Base-by-base conservation (phyloP, 352 stramenopile genomes). In the Phytophthora idaei region DNA sequence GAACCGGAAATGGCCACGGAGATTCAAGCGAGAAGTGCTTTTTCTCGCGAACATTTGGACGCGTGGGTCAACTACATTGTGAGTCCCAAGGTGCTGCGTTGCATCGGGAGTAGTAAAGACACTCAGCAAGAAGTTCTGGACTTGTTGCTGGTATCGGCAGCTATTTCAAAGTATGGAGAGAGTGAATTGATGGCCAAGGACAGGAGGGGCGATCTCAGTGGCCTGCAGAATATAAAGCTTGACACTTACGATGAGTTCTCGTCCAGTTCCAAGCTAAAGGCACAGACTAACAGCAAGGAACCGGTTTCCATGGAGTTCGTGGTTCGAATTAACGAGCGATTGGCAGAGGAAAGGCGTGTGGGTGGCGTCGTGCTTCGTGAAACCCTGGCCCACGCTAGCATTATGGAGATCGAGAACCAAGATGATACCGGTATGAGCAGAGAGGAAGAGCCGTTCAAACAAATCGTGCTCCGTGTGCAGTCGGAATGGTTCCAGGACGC, bases 151-250 rank as follows among this genome's bases (percentile, higher is more conserved):
- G 72, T 78, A 4, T 73, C 74, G 2, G 65, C 71, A 34, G 67
- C 68, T 3, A 71, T 82, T 46, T 63, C 74, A 58, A 77, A 76
- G 57, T 78, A 82, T 29, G 74, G 74, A 52, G 71, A 80, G 55
- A 66, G 52, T 44, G 47, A 55, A 25, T 64, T 82, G 51, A 65
- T 69, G 44, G 51, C 55, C 44, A 76, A 73, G 51, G 72, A 82
- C 64, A 72, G 55, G 34, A 64, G 37, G 11, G 74, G 74, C 5
- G 65, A 82, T 45, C 60, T 82, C 4, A 47, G 48, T 32, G 31
- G 55, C 42, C 63, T 76, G 41, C 62, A 74, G 46, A 78, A 79
- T 64, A 68, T 63, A 67, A 61, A 71, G 21, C 59, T 75, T 55
- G 25, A 71, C 54, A 75, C 71, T 58, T 74, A 70, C 61, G 61